Base-by-base conservation (phyloP, 78 protist genomes). In the Dictyostelium firmibasis region DNA sequence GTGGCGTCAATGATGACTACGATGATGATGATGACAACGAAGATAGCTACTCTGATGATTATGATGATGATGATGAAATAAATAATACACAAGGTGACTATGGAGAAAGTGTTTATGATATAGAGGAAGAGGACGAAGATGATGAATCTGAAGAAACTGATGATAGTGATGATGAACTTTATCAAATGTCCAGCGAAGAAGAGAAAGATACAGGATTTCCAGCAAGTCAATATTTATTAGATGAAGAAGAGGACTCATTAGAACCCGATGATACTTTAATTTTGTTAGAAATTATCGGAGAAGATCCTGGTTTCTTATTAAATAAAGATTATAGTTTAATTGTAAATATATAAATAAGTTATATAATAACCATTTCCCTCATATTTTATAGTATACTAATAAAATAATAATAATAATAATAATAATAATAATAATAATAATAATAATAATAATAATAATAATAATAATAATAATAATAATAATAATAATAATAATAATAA, bases 91-190 rank as follows among this genome's bases (percentile, higher is more conserved):
- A 50, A 50, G 62, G 62, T 50, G 62, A 50, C 16, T 50, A 50
- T 70, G 77, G 77, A 14, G 77, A 70, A 31, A 79, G 38, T 79
- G 84, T 27, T n/a, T 79, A 79, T 47, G 41, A 44, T 44, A 27
- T 44, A 18, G 84, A 79, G 2, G 60, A 44, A 27, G 82, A 78
- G 1, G 84, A 78, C 23, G 82, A 38, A 18, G 69, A 79, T 81
- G 86, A 81, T 53, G 86, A 53, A 53, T 79, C 85, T 0, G 83
- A 77, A 33, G 33, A 25, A 47, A 38, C 86, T 16, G 86, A 81
- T 27, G 74, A 57, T 23, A 81, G 76, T 57, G 86, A 81, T 20
- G 86, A 47, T 33, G 86, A 81, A 81, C 86, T 81, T 16, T 81
- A 81, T 57, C 86, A 53, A 29, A 47, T 81, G 8, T 81, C 86